phyloP scores from a whole-genome alignment of 2,329 filamentous ascomycete species.

The Colletotrichum musae region DNA sequence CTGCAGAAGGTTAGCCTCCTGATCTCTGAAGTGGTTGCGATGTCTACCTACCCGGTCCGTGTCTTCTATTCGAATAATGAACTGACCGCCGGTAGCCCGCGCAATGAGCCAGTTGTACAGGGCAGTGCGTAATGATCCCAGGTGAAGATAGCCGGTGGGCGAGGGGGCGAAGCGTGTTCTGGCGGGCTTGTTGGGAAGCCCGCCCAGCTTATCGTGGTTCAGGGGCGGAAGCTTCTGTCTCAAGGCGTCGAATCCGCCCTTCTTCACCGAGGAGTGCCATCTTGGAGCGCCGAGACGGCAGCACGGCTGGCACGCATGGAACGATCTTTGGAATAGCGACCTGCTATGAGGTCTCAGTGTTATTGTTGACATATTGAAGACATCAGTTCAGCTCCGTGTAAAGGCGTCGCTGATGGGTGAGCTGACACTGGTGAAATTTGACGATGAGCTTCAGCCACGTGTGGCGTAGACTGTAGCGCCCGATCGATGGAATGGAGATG shows the following conservation, averaged over 20 bases:
- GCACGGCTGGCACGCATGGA: conserved; percentile 16
- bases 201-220: conserved; percentile 30
- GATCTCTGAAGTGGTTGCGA: background rate
- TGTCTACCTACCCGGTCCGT: conserved; percentile 83
- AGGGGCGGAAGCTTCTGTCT: conserved; percentile 41
- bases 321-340: conserved; percentile 8
- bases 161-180: conserved; percentile 90
- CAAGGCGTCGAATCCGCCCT: conserved; percentile 39
- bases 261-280: conserved; percentile 37
- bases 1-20: conserved; percentile 57
- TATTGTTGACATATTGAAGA: conserved; percentile 34
- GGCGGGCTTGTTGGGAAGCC: conserved; percentile 66
- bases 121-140: conserved; percentile 92
- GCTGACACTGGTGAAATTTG: conserved; percentile 37
- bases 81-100: conserved; percentile 88
- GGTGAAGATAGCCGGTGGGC: conserved; percentile 92
- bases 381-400: conserved; percentile 5
- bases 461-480: conserved; percentile 18
- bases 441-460: conserved; percentile 40
- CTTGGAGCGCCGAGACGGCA: conserved; percentile 16
- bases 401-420: conserved; percentile 23
- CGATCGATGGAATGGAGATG: too few relatives aligned
- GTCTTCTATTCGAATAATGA: conserved; percentile 92
- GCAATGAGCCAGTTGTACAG: conserved; percentile 97
- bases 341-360: conserved; percentile 25